Evolutionary conservation across 768 basidiomycete species (phyloP).

Genomic region (Russula sp.): DNA sequence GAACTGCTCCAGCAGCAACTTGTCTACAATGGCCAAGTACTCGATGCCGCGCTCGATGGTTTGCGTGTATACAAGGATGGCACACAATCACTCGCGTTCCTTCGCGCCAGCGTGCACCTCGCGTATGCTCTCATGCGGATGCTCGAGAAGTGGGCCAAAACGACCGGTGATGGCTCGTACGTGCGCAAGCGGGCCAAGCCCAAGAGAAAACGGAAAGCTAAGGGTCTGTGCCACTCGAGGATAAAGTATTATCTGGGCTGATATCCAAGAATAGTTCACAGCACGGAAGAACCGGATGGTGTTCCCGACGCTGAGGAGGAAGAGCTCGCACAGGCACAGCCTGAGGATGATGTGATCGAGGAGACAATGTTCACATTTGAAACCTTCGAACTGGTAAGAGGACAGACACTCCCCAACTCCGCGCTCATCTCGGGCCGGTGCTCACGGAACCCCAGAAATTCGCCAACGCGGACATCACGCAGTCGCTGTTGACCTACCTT

Average conservation of each 20-base stretch:
- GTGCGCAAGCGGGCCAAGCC: conserved; percentile 69
- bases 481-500: conserved; percentile 79
- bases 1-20: conserved; percentile 81
- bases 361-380: conserved; percentile 93
- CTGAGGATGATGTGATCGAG: conserved; percentile 44
- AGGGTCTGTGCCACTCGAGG: conserved; percentile 17
- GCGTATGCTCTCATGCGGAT: conserved; percentile 81
- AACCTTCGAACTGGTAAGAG: conserved; percentile 76
- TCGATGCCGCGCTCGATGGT: conserved; percentile 80
- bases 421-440: neutral
- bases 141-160: conserved; percentile 85
- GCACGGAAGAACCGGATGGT: conserved; percentile 34
- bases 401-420: conserved; percentile 15
- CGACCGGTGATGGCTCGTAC: conserved; percentile 47
- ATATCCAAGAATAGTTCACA: conserved; percentile 8
- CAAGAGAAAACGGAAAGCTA: conserved; percentile 41
- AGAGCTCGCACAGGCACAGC: conserved; percentile 48
- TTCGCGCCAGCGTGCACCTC: conserved; percentile 81
- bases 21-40: conserved; percentile 91
- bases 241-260: neutral
- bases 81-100: conserved; percentile 71
- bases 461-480: conserved; percentile 77
- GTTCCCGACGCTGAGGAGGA: conserved; percentile 66
- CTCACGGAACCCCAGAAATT: conserved; percentile 61
- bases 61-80: conserved; percentile 74